Evolutionary conservation across 441 rosid species (phyloP), one percentile per base, ranked within the genome.

Genomic region (Adansonia madagascariensis): DNA sequence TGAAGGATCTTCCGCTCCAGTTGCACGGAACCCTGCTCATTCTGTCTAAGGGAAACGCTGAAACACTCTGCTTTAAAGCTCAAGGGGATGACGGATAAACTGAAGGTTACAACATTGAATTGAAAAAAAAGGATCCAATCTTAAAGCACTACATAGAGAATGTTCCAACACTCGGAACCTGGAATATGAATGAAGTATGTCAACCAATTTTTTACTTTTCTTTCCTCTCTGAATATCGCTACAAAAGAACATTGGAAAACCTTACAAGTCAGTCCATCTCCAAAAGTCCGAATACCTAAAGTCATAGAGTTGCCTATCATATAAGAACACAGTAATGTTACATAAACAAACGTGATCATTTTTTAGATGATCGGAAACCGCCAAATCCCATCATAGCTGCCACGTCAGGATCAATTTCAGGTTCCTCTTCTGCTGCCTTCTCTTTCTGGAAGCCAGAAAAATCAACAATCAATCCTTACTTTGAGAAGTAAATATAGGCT

Each of bases 381-480:
- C 97, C 98, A 41, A 95, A 95, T 70, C 99, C 99, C 99, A 95
- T 95, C 93, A 92, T 80, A 73, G 95, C 97, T 55, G 99, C 99
- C 80, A 95, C 92, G 55, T 94, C 97, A 0, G 97, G 92, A 84
- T 92, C 97, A 62, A 88, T 83, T 68, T 95, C 97, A 6, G 88
- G 86, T 81, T 91, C 98, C 80, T 91, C 98, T 75, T 92, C 97
- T 6, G 82, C 79, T 17, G 87, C 88, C 82, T 94, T 93, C 85
- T 92, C 99, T 86, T 89, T 92, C 99, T 94, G 90, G 55, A 62
- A 72, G 6, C 67, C 75, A 73, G 41, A 46, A 62, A 31, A 47
- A 72, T 56, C 49, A 43, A 43, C 35, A 60, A 55, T 31, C 46
- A 50, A 41, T 53, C 35, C 62, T 43, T 27, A 60, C n/a, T 12